These are phyloP conservation scores for Coemansia javaensis DNA, from an alignment of 192 early-diverging fungal genomes.

Conservation along the genomic window DNA sequence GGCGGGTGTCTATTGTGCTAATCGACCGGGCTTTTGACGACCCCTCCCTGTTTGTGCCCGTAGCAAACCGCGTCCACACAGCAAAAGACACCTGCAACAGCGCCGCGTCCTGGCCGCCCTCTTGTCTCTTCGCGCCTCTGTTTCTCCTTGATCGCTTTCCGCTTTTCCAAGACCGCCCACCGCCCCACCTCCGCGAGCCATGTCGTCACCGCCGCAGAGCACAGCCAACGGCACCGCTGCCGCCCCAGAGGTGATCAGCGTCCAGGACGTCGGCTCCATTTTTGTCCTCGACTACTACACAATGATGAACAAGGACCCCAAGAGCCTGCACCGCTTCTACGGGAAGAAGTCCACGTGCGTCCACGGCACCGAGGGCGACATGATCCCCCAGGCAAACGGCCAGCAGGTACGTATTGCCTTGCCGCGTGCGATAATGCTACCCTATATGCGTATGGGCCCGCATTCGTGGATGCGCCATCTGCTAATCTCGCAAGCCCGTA, in stretches of 20 bases:
- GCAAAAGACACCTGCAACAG: too few relatives aligned
- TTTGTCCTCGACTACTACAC: constrained; percentile 96
- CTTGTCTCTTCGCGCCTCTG: constrained; percentile 6
- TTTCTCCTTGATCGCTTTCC: constrained; percentile 16
- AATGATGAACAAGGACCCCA: constrained; percentile 79
- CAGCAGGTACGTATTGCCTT: constrained; percentile 50
- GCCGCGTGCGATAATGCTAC: too few relatives aligned
- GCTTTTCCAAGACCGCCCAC: constrained; percentile 2
- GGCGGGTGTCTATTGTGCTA: too few relatives aligned
- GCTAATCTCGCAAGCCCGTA: too few relatives aligned
- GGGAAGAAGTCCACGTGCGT: constrained; percentile 76
- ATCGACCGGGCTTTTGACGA: too few relatives aligned
- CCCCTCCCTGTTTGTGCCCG: too few relatives aligned
- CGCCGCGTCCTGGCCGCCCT: too few relatives aligned
- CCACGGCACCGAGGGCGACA: constrained; percentile 80
- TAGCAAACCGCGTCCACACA: too few relatives aligned
- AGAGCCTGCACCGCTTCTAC: constrained; percentile 81
- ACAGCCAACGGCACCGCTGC: constrained; percentile 33
- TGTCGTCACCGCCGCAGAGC: constrained; percentile 35
- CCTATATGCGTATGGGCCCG: too few relatives aligned
- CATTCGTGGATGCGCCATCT: too few relatives aligned
- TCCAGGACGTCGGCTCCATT: constrained; percentile 82
- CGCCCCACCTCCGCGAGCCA: constrained; percentile 4
- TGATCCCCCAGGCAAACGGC: constrained; percentile 59
- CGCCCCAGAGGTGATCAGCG: constrained; percentile 22